phyloP scores from a whole-genome alignment of 768 basidiomycete genomes.

The Boletus eberwhitei region DNA sequence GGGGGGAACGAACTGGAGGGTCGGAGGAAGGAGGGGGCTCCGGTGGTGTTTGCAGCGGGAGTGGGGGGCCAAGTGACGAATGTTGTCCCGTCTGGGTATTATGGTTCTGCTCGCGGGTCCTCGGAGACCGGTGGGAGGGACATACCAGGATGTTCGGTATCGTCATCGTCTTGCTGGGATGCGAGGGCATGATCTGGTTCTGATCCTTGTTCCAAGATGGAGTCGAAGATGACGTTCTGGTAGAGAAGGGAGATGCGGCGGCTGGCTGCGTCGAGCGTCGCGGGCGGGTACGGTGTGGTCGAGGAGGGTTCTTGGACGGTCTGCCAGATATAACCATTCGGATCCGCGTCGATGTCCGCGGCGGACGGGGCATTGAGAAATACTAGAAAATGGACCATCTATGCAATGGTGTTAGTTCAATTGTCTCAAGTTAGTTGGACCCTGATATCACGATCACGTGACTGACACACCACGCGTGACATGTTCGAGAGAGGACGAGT shows the following conservation, averaged over 20 bases:
- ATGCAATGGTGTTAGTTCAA: background rate
- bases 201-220: constrained; percentile 33
- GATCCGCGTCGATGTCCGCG: constrained; percentile 35
- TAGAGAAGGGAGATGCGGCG: constrained; percentile 69
- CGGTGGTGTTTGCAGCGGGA: constrained; percentile 19
- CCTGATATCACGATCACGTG: constrained; percentile 29
- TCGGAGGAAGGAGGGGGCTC: constrained; percentile 25
- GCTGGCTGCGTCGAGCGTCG: constrained; percentile 63
- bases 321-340: constrained; percentile 43
- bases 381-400: constrained; percentile 41
- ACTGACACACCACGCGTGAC: constrained; percentile 20
- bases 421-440: no score
- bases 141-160: constrained; percentile 12
- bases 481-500: constrained; percentile 17
- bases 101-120: constrained; percentile 4
- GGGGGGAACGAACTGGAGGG: constrained; percentile 26
- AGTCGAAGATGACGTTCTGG: constrained; percentile 66
- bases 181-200: constrained; percentile 20
- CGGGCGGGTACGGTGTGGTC: constrained; percentile 37
- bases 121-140: constrained; percentile 1
- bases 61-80: constrained; percentile 61
- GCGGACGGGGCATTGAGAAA: constrained; percentile 48
- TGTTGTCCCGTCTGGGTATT: constrained; percentile 42
- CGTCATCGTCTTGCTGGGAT: constrained; percentile 20
- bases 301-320: constrained; percentile 32